phyloP scores from a whole-genome alignment of 2,329 filamentous ascomycete genomes.

The Exophiala mesophila region DNA sequence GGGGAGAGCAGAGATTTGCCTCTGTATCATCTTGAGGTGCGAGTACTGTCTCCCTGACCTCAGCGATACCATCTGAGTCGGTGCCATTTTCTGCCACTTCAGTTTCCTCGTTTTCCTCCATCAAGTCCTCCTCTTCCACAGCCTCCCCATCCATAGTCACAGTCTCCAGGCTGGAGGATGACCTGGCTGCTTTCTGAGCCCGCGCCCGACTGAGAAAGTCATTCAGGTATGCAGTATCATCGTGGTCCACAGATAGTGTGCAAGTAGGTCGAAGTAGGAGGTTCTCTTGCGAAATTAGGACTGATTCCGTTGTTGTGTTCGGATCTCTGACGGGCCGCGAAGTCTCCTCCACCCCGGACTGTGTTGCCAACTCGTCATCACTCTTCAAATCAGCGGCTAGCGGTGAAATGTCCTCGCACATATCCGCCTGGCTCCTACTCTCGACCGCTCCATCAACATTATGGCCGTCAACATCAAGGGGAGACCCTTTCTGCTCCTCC shows the following conservation, averaged over 20 bases:
- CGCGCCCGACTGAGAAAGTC: slow-evolving; percentile 23
- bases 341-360: not conserved
- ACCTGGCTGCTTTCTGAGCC: slow-evolving; percentile 17
- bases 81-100: not conserved
- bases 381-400: not conserved
- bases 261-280: not conserved
- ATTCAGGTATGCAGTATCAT: slow-evolving; percentile 27
- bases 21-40: slow-evolving; percentile 9
- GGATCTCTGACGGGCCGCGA: not conserved
- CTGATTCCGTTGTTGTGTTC: not conserved
- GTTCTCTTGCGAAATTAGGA: not conserved
- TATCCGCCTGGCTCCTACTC: not conserved
- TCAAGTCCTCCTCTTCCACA: not conserved
- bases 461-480: not conserved
- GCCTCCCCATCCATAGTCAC: not conserved
- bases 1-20: slow-evolving; percentile 14
- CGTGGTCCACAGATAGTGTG: slow-evolving; percentile 13
- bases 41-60: slow-evolving; percentile 1
- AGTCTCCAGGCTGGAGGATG: not conserved
- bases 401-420: not conserved
- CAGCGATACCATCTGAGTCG: not conserved
- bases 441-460: not conserved
- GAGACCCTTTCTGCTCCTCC: not conserved
- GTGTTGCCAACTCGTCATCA: not conserved
- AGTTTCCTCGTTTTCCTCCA: not conserved